Base-by-base conservation (phyloP, 768 basidiomycete genomes). In the Fibroporia radiculosa region DNA sequence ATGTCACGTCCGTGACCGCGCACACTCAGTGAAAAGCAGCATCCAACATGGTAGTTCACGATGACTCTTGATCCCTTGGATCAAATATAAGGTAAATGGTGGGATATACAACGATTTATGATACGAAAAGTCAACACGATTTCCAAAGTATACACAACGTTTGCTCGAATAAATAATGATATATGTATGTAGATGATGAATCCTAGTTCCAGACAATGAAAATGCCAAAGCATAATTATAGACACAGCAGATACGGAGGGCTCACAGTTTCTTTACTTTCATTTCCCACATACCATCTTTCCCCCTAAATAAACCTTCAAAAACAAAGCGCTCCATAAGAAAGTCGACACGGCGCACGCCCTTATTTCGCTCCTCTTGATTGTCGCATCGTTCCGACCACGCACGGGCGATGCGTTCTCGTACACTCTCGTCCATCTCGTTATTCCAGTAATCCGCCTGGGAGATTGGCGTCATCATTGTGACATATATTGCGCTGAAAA, bases 201-300 rank as follows among this genome's bases (percentile, higher is more conserved):
- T 10, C 29, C 29, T 31, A n/a, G 29, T 10, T 31, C 29, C 29
- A 31, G n/a, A 31, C n/a, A 31, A n/a, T n/a, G 29, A 31, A 10
- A n/a, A 31, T 31, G 29, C 29, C 8, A 31, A 31, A n/a, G n/a
- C n/a, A 31, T 31, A 31, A 31, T n/a, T 8, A 31, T 31, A 20
- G 8, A 7, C 18, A 38, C 11, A 6, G 25, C 39, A 25, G 38
- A 40, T 12, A 40, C 11, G 5, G 28, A 27, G 7, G 29, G 27
- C 19, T 45, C 26, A 45, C 39, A 28, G 45, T 42, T 49, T 64
- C 42, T 60, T 66, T 29, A 77, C 72, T 62, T 75, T 82, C 56
- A 85, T 70, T 61, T 82, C 76, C 77, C 80, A 84, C 62, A 76
- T 67, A 6, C 82, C 82, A 26, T 74, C 69, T 53, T 66, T 72